Evolutionary conservation across 306 rosid genomes (phyloP), one percentile per base, ranked within the genome.

Genomic region (Medicago lupulina): DNA sequence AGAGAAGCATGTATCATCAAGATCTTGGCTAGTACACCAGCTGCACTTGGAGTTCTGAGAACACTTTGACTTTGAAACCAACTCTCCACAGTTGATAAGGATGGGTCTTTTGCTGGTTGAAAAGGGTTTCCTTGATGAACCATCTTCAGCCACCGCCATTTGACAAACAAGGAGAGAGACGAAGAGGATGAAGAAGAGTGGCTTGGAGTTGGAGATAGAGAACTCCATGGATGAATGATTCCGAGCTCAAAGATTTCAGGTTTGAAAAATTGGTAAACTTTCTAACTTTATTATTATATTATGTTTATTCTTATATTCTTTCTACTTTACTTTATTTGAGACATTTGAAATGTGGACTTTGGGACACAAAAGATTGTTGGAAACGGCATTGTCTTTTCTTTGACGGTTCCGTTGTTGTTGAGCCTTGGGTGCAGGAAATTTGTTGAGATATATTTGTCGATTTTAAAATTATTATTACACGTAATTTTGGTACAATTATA

Each of bases 1-100:
- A 67, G 80, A 38, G 81, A 95, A 95, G 70, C 98, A 95, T 77
- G 85, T 85, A 78, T 92, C 98, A 76, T 95, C 93, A 49, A 95
- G 82, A 40, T 58, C 81, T 12, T 84, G 81, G 63, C 98, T 92
- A 15, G 83, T 83, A 73, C 98, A 95, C 98, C 98, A 95, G 21
- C 89, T 92, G 79, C 98, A 95, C 47, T 79, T 82, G 18, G 85
- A 79, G 73, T 77, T 84, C 76, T 79, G 86, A 0, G 92, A 90
- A 84, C 98, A 95, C 77, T 81, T 83, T 1, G 85, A 71, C 36
- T 77, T 86, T 49, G 77, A 60, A 40, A 74, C 67, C 73, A 87
- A 14, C 23, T 84, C 90, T 62, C 67, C 85, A 81, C 98, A 95
- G 53, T 74, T 86, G 55, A 41, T 83, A 83, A 50, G 59, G 2